Conservation (phyloP, 345 rosid species). For the Clarkia xantiana region DNA sequence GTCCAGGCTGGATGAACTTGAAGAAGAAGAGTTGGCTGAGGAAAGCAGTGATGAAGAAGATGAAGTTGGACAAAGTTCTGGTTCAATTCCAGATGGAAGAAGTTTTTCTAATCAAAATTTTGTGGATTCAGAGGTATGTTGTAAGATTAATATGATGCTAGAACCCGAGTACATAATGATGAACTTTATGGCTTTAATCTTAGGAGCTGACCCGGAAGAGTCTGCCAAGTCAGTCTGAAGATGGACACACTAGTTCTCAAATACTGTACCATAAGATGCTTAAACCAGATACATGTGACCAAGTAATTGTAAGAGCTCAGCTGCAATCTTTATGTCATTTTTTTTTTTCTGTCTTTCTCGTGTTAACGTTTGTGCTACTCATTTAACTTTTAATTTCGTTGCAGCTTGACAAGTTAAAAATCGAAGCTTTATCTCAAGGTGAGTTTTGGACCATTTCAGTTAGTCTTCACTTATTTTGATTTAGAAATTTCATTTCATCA, state of each 20-base stretch:
- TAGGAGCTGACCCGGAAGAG: conserved; percentile 9
- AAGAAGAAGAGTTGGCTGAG: conserved; percentile 64
- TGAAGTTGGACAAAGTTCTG: conserved; percentile 9
- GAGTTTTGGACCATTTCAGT: conserved; percentile 7
- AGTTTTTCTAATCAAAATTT: conserved; percentile 10
- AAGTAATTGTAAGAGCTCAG: conserved; percentile 21
- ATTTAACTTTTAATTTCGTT: conserved; percentile 13
- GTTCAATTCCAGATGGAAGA: conserved; percentile 9
- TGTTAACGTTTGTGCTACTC: background rate
- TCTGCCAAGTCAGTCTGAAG: conserved; percentile 13
- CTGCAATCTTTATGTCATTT: background rate
- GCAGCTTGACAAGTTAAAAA: conserved; percentile 32
- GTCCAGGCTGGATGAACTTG: conserved; percentile 84
- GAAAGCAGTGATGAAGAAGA: conserved; percentile 22
- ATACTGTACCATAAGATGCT: conserved; percentile 17
- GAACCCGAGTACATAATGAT: background rate
- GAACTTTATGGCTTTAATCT: conserved; percentile 1
- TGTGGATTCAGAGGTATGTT: conserved; percentile 25
- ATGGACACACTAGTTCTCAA: conserved; percentile 11
- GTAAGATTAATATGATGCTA: background rate
- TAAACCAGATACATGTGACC: conserved; percentile 18
- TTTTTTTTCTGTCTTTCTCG: background rate
- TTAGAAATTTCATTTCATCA: too few species aligned
- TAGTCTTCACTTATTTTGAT: too few species aligned
- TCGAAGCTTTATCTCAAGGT: conserved; percentile 32